Conservation (phyloP, 2,329 filamentous ascomycete genomes). For the Nemania bipapillata region DNA sequence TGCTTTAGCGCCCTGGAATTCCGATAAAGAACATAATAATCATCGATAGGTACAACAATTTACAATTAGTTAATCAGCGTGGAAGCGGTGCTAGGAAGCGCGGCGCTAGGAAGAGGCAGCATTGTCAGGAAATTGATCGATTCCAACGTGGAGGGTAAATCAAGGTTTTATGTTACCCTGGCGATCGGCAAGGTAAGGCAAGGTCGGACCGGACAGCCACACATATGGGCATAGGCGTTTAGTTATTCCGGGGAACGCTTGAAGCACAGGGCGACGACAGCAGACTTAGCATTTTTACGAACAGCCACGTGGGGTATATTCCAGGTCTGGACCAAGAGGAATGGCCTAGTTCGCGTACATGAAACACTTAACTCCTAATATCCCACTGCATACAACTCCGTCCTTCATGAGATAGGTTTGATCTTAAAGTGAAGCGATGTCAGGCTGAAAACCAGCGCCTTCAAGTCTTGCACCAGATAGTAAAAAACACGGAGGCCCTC, state of each 20-base stretch:
- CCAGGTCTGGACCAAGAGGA: constrained; percentile 35
- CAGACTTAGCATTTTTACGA: constrained; percentile 40
- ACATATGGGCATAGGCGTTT: constrained; percentile 33
- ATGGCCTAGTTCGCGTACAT: constrained; percentile 44
- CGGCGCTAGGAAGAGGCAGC: neutral
- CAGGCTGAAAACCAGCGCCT: constrained; percentile 94
- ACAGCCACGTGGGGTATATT: constrained; percentile 47
- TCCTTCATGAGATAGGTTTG: constrained; percentile 71
- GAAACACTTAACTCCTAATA: constrained; percentile 28
- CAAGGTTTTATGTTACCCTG: constrained; percentile 17
- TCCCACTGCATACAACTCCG: constrained; percentile 4
- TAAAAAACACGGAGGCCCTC: constrained; percentile 98
- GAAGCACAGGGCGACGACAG: constrained; percentile 30
- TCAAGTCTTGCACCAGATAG: constrained; percentile 96
- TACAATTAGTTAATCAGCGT: constrained; percentile 25
- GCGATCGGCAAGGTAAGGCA: constrained; percentile 22
- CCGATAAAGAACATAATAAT: constrained; percentile 62
- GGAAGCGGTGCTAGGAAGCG: neutral
- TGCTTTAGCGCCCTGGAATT: constrained; percentile 91
- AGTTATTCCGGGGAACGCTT: constrained; percentile 28
- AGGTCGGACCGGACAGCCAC: constrained; percentile 18
- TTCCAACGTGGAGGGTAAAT: constrained; percentile 14
- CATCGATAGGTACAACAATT: constrained; percentile 14
- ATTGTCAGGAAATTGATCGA: constrained; percentile 26
- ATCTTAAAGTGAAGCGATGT: constrained; percentile 99